Conservation (phyloP, 139 green algal genomes). For the Coccomyxa sp. region DNA sequence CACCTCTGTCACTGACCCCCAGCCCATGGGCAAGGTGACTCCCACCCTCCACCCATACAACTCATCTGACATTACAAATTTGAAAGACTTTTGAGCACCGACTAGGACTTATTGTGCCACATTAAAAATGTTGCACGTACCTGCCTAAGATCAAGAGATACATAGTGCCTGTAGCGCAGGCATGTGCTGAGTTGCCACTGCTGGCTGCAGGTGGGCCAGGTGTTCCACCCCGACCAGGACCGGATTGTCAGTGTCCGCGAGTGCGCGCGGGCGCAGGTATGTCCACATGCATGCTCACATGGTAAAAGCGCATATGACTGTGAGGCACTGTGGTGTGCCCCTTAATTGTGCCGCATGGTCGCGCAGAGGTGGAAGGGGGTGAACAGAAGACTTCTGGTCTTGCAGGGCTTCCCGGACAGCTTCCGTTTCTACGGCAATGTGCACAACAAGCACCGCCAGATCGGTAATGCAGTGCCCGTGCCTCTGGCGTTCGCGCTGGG, state of each 20-base stretch:
- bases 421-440: slow-evolving; percentile 82
- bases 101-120: no score
- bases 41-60: not conserved
- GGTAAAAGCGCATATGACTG: no score
- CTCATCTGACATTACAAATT: not conserved
- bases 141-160: no score
- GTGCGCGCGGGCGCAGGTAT: slow-evolving; percentile 88
- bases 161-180: no score
- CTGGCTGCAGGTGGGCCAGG: slow-evolving; percentile 70
- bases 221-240: slow-evolving; percentile 94
- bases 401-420: slow-evolving; percentile 82
- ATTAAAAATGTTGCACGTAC: no score
- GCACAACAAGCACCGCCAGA: slow-evolving; percentile 78
- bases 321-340: no score
- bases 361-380: no score
- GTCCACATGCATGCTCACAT: no score
- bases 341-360: no score
- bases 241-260: slow-evolving; percentile 93
- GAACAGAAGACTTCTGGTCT: no score
- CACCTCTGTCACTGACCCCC: slow-evolving; percentile 92
- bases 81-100: no score
- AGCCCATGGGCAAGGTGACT: slow-evolving; percentile 95
- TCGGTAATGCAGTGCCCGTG: slow-evolving; percentile 89
- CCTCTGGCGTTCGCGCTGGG: slow-evolving; percentile 82
- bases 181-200: no score